Evolutionary conservation across 2,329 filamentous ascomycete genomes (phyloP).

Genomic region (Fonsecaea nubica): DNA sequence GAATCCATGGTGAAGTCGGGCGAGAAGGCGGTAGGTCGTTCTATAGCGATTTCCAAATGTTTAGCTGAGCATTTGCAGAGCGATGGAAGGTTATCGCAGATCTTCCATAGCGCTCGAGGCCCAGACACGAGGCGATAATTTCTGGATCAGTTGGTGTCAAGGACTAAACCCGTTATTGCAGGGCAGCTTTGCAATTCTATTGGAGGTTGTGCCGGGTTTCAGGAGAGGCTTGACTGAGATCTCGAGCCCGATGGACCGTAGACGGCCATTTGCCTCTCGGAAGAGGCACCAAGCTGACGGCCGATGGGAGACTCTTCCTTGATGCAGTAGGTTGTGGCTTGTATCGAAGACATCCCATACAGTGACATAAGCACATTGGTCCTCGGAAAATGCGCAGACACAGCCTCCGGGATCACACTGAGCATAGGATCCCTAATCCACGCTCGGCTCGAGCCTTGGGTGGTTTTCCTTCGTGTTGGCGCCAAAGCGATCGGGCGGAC

Average conservation of each 20-base stretch:
- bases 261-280: neutral
- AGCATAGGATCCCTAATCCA: slow-evolving; percentile 8
- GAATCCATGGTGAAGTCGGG: slow-evolving; percentile 20
- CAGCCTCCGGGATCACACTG: neutral
- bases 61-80: slow-evolving; percentile 35
- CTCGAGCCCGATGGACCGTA: slow-evolving; percentile 14
- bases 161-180: slow-evolving; percentile 31
- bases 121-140: slow-evolving; percentile 16
- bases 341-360: neutral
- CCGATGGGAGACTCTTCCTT: neutral
- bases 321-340: neutral
- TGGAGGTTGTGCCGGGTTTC: neutral
- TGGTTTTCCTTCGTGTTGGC: neutral
- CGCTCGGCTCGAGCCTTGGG: slow-evolving; percentile 3
- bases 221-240: neutral
- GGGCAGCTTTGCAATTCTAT: slow-evolving; percentile 21
- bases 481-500: neutral
- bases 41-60: slow-evolving; percentile 34
- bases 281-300: slow-evolving; percentile 2
- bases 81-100: slow-evolving; percentile 25
- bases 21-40: slow-evolving; percentile 32
- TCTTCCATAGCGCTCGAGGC: slow-evolving; percentile 11
- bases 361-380: slow-evolving; percentile 16
- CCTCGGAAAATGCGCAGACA: neutral
- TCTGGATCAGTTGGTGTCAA: slow-evolving; percentile 6